These are phyloP conservation scores for Penicillium polonicum DNA, from an alignment of 2,329 filamentous ascomycete species.

Conservation along the genomic window DNA sequence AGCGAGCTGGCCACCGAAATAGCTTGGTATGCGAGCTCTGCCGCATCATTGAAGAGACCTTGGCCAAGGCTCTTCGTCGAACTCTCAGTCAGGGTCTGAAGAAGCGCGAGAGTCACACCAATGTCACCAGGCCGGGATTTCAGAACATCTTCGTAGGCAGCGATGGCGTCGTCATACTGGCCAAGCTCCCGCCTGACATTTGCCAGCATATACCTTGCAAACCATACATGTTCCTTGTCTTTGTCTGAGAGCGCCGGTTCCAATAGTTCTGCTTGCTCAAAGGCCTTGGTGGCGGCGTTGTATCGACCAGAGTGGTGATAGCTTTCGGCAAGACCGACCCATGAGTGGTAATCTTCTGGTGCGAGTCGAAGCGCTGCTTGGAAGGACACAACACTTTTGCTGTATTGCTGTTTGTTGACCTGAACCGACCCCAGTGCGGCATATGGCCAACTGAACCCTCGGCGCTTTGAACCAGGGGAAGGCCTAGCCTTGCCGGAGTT, in stretches of 20 bases:
- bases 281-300: constrained; percentile 89
- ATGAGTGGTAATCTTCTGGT: constrained; percentile 88
- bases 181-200: constrained; percentile 91
- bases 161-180: constrained; percentile 80
- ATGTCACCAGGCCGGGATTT: constrained; percentile 68
- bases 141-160: constrained; percentile 73
- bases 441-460: constrained; percentile 93
- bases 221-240: constrained; percentile 75
- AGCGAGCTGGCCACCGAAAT: constrained; percentile 67
- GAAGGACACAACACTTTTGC: constrained; percentile 86
- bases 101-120: constrained; percentile 80
- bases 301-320: constrained; percentile 93
- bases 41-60: constrained; percentile 81
- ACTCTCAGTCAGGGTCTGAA: constrained; percentile 84
- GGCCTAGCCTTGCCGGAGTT: constrained; percentile 92
- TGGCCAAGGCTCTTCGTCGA: constrained; percentile 74
- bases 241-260: constrained; percentile 60
- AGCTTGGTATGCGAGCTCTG: constrained; percentile 66
- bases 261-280: constrained; percentile 77
- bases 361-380: constrained; percentile 81
- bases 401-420: constrained; percentile 88
- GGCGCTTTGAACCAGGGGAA: constrained; percentile 87
- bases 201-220: constrained; percentile 92
- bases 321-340: constrained; percentile 94
- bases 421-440: constrained; percentile 91